A percentile compares a stretch with the other conserved stretches of the same genome.
Conservation (phyloP, 768 basidiomycete species). For the Mycena latifolia region DNA sequence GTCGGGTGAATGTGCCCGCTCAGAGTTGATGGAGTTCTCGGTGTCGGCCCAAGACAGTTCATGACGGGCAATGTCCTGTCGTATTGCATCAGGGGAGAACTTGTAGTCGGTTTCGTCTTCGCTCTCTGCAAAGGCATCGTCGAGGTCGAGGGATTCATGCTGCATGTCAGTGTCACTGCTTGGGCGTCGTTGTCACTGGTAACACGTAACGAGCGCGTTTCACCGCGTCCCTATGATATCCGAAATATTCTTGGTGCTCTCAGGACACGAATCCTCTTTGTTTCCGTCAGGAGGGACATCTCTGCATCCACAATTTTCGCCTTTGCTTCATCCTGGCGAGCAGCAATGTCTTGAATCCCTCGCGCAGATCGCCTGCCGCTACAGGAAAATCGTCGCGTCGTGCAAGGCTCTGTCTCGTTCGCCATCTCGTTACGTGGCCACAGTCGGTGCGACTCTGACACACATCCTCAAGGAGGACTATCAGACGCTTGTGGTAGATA, state of each 20-base stretch:
- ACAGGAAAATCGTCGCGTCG: conserved; percentile 76
- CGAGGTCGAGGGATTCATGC: conserved; percentile 53
- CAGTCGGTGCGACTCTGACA: conserved; percentile 79
- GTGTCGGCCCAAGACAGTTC: conserved; percentile 50
- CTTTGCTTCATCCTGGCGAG: conserved; percentile 91
- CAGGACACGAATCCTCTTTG: conserved; percentile 89
- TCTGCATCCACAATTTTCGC: conserved; percentile 71
- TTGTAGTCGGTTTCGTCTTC: conserved; percentile 64
- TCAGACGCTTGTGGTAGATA: conserved; percentile 81
- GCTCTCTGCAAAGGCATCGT: conserved; percentile 77
- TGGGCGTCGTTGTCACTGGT: neutral
- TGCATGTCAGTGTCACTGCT: conserved; percentile 38
- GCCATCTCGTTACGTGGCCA: conserved; percentile 81
- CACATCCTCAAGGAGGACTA: conserved; percentile 85
- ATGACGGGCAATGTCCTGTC: conserved; percentile 65
- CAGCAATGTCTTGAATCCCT: conserved; percentile 86
- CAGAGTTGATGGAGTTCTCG: conserved; percentile 48
- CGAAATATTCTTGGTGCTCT: conserved; percentile 87
- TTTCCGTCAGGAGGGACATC: conserved; percentile 73
- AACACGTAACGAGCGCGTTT: conserved; percentile 4
- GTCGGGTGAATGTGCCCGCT: conserved; percentile 39
- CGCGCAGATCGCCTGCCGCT: conserved; percentile 79
- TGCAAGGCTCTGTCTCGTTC: conserved; percentile 65
- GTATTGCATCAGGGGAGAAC: conserved; percentile 72
- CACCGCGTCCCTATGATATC: conserved; percentile 78